Evolutionary conservation across 1,284 basidiomycete species (phyloP), one percentile per base, ranked within the genome.

Genomic region (Cystobasidium sp.): DNA sequence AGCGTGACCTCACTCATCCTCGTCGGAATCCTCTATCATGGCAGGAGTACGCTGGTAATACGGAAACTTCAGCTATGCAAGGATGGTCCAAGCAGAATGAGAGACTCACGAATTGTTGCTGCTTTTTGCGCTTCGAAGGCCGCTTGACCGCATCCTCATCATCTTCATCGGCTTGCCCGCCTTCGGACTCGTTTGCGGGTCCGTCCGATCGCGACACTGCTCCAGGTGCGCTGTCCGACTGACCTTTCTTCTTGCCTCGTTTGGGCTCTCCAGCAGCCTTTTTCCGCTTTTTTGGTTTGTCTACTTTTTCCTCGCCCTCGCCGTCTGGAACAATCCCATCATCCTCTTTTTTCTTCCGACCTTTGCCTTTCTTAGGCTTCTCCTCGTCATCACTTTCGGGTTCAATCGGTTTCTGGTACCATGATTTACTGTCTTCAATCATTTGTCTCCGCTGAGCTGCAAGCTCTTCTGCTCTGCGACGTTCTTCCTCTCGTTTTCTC

Each of bases 361-460:
- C 88, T 81, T 87, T 88, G 76, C 24, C 81, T 76, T 85, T 85
- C 0, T 87, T 88, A 72, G 86, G 85, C 81, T 91, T 88, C 63
- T 86, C 85, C 78, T 92, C 91, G 75, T 92, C 90, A 65, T 91
- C 90, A 78, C 88, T 90, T 24, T 76, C 77, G 77, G 90, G 88
- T 81, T 88, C 86, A 76, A 86, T 85, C 16, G 88, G 85, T 75
- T 89, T 88, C 58, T 86, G 82, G 46, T 88, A 88, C 91, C 90
- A 92, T 81, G 88, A 87, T 79, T 88, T 85, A 0, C 90, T 91
- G 81, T 93, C 88, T 80, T 92, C 92, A n/a, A 90, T 85, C 37
- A 90, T 91, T 66, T 86, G 81, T 51, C 88, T 86, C 10, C 93
- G 88, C 78, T 90, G 86, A 80, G 91, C 90, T 0, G 89, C 90